Evolutionary conservation across 345 rosid species (phyloP).

Genomic region (Salix brachista): DNA sequence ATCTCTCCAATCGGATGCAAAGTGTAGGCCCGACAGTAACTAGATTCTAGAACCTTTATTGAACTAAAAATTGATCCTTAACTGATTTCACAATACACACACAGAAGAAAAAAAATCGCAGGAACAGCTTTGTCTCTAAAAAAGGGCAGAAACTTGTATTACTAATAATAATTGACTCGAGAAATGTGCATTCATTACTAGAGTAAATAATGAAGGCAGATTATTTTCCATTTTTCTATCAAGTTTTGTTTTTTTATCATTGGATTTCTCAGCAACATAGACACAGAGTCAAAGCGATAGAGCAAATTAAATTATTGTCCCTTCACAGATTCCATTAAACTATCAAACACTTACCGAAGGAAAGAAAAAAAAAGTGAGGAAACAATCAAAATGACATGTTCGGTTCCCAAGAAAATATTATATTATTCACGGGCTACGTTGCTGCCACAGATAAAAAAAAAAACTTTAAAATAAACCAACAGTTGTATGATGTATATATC

Average conservation of each 20-base stretch:
- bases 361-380: neutral
- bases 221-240: neutral
- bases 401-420: slow-evolving; percentile 18
- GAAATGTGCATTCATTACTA: neutral
- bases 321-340: slow-evolving; percentile 19
- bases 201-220: neutral
- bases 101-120: neutral
- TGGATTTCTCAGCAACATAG: slow-evolving; percentile 27
- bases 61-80: neutral
- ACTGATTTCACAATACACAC: neutral
- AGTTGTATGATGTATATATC: neutral
- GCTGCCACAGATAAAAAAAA: neutral
- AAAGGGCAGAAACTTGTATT: neutral
- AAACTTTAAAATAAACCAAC: neutral
- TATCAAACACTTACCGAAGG: slow-evolving; percentile 17
- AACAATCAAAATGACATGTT: slow-evolving; percentile 2
- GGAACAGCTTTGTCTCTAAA: neutral
- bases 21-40: neutral
- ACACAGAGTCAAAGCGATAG: slow-evolving; percentile 12
- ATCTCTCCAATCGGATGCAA: neutral
- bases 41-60: neutral
- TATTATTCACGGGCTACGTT: neutral
- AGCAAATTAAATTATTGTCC: slow-evolving; percentile 13
- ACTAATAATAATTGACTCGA: neutral
- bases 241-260: neutral